These are phyloP conservation scores for Colletotrichum musae DNA, from an alignment of 2,329 filamentous ascomycete species.

Conservation along the genomic window DNA sequence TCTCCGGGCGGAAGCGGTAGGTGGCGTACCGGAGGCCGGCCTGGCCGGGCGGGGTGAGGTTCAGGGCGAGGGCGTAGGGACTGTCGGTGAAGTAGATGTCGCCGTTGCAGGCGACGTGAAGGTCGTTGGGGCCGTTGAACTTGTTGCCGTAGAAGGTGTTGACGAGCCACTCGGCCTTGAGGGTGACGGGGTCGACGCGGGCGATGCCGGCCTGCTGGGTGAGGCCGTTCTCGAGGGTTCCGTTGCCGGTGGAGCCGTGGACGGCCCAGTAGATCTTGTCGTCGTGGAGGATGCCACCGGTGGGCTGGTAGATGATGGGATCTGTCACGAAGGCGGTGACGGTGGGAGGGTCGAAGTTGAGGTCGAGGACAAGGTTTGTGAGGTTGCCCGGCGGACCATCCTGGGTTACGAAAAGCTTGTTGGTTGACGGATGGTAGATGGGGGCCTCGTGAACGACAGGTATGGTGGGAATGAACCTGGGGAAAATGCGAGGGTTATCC, in stretches of 20 bases:
- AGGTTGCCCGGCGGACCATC: not conserved
- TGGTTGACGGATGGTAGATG: not conserved
- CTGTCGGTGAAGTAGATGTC: conserved; percentile 4
- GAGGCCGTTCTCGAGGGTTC: not conserved
- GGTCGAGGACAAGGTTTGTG: not conserved
- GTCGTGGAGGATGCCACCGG: not conserved
- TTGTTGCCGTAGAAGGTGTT: conserved; percentile 2
- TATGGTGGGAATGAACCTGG: not conserved
- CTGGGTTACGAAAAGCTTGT: not conserved
- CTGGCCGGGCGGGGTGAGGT: not conserved
- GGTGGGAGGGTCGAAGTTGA: not conserved
- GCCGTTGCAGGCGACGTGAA: not conserved
- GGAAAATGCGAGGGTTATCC: not conserved
- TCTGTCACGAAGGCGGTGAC: not conserved
- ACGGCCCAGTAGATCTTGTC: not conserved
- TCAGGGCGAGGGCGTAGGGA: not conserved
- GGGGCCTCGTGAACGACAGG: not conserved
- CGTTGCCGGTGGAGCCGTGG: not conserved
- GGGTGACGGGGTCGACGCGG: not conserved
- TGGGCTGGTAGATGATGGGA: not conserved
- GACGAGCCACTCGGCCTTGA: not conserved
- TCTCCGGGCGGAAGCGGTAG: not conserved
- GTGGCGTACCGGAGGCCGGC: not conserved
- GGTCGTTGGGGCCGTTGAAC: conserved; percentile 2
- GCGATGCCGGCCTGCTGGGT: not conserved